A percentile compares a stretch with the other conserved stretches of the same genome.
phyloP scores from a whole-genome alignment of 2,329 filamentous ascomycete species.

The Diaporthe citri region DNA sequence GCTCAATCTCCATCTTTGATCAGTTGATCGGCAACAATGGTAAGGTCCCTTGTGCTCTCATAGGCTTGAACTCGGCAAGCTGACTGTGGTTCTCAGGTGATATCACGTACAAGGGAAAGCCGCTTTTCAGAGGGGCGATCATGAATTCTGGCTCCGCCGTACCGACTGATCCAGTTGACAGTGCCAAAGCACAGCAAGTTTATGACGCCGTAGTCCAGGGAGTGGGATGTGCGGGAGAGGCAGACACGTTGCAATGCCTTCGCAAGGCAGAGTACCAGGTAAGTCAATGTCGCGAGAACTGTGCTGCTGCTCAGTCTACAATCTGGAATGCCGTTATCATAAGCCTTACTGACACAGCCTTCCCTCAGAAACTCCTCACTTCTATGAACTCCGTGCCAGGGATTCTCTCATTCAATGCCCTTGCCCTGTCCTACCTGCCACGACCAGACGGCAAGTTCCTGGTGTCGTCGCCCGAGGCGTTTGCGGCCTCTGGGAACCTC shows the following conservation, averaged over 20 bases:
- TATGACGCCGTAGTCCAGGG: conserved; percentile 73
- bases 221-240: conserved; percentile 70
- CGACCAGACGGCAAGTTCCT: conserved; percentile 77
- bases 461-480: conserved; percentile 71
- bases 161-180: conserved; percentile 74
- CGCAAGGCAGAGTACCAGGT: conserved; percentile 68
- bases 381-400: conserved; percentile 79
- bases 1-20: conserved; percentile 79
- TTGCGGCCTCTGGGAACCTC: conserved; percentile 63
- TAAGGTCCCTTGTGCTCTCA: neutral
- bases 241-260: conserved; percentile 75
- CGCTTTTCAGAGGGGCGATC: conserved; percentile 81
- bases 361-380: conserved; percentile 62
- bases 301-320: neutral
- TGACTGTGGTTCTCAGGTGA: conserved; percentile 60
- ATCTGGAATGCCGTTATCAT: too few relatives aligned
- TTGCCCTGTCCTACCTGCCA: conserved; percentile 80
- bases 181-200: conserved; percentile 72
- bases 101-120: conserved; percentile 79
- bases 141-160: conserved; percentile 80
- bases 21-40: conserved; percentile 78
- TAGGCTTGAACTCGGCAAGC: neutral
- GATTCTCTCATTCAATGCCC: conserved; percentile 74
- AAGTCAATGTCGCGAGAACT: neutral
- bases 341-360: neutral